Percentiles rank a stretch among this genome's conserved stretches.
Conservation (phyloP, 345 rosid species). For the Heritiera littoralis region DNA sequence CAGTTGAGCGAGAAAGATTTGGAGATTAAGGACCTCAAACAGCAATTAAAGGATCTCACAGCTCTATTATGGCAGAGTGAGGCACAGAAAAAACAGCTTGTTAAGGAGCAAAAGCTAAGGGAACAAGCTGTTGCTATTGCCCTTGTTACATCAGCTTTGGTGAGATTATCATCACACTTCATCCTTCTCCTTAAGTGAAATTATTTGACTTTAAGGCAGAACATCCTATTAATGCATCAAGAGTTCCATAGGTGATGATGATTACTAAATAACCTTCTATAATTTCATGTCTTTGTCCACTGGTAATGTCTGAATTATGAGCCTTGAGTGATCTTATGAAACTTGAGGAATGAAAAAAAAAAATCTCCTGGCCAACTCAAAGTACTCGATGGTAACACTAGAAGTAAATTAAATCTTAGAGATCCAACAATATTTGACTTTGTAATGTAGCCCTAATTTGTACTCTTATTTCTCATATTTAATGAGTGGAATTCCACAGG, state of each 20-base stretch:
- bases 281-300: slow-evolving; percentile 2
- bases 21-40: slow-evolving; percentile 65
- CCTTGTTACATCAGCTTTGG: slow-evolving; percentile 56
- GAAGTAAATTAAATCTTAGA: background rate
- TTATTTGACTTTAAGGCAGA: background rate
- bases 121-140: slow-evolving; percentile 65
- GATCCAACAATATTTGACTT: background rate
- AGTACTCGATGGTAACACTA: background rate
- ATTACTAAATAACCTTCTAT: background rate
- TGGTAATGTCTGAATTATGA: background rate
- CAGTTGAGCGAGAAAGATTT: slow-evolving; percentile 63
- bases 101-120: slow-evolving; percentile 59
- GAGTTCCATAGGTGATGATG: background rate
- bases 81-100: slow-evolving; percentile 52
- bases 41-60: slow-evolving; percentile 63
- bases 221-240: background rate
- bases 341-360: background rate
- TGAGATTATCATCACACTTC: slow-evolving; percentile 24
- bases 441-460: background rate
- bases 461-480: slow-evolving; percentile 18
- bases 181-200: background rate
- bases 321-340: background rate
- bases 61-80: slow-evolving; percentile 58
- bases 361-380: background rate
- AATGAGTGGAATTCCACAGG: slow-evolving; percentile 39